Conservation (phyloP, 352 stramenopile genomes). For the Phytophthora sp. region DNA sequence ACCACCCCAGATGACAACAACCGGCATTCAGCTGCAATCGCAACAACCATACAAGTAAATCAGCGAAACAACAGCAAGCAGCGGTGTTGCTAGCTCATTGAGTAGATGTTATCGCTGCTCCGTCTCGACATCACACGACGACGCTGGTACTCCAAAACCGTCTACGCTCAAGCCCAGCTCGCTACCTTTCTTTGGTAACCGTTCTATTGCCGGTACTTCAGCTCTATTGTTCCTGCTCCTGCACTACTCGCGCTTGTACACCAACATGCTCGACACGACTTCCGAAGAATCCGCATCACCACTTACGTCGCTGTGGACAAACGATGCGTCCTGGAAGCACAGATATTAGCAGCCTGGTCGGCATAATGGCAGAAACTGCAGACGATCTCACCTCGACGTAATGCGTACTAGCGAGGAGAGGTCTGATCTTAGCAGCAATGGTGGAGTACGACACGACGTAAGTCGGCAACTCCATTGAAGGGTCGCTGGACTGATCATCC, state of each 20-base stretch:
- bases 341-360: not conserved
- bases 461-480: slow-evolving; percentile 49
- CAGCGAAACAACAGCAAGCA: slow-evolving; percentile 21
- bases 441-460: slow-evolving; percentile 75
- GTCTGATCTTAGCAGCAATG: slow-evolving; percentile 49
- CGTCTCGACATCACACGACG: slow-evolving; percentile 10
- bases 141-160: slow-evolving; percentile 1
- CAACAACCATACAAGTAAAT: slow-evolving; percentile 20
- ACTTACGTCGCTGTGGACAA: slow-evolving; percentile 74
- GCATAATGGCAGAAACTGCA: not conserved
- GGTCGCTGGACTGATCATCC: slow-evolving; percentile 20
- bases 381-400: slow-evolving; percentile 55
- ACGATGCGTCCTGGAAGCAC: slow-evolving; percentile 49
- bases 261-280: slow-evolving; percentile 64
- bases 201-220: slow-evolving; percentile 11
- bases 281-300: slow-evolving; percentile 72
- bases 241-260: slow-evolving; percentile 53
- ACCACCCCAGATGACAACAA: slow-evolving; percentile 24
- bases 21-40: slow-evolving; percentile 1
- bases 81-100: slow-evolving; percentile 9
- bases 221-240: not conserved
- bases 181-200: slow-evolving; percentile 7
- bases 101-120: slow-evolving; percentile 14
- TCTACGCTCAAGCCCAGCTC: slow-evolving; percentile 6
- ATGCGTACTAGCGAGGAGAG: slow-evolving; percentile 46